Evolutionary conservation across 176 grass and related monocot genomes (phyloP), one percentile per base, ranked within the genome.

Genomic region (Carex kokanica): DNA sequence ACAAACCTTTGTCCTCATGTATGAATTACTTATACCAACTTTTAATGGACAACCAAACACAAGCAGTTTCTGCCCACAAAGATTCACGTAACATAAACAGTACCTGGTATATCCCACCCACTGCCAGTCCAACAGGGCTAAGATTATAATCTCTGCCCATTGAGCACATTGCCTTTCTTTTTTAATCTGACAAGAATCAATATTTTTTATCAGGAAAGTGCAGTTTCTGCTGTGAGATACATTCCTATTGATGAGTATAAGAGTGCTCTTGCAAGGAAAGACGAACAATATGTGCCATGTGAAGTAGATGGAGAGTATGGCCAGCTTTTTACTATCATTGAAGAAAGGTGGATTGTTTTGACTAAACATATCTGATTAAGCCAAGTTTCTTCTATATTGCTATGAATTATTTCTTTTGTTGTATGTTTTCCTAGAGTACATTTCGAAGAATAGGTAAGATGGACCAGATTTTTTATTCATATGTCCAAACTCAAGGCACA

Each of bases 171-270:
- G 17, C 55, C 13, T 58, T 72, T 45, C 63, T 32, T 21, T 71
- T 36, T 66, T 0, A 27, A 84, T 29, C 20, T 72, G 41, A 72
- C 49, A 56, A 64, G 16, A 32, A 34, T 71, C 17, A 55, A 58
- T 72, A 24, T 40, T 85, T 66, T 74, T 21, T 75, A 88, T 80
- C 45, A 98, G 92, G 95, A 93, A 90, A 93, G 85, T 68, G 95
- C 92, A 89, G 92, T 98, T 83, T 92, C 92, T 87, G 87, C 90
- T 45, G 88, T 98, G 83, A 93, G 65, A 64, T 98, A 98, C 85
- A 82, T 98, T 66, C 67, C 14, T 79, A 73, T 85, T 55, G 78
- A 89, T 8, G 95, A 94, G 65, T 98, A 98, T 79, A 98, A 94
- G 84, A 86, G 59, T 56, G 81, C 56, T 60, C 95, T 98, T 88